These are phyloP conservation scores for Malus hybrid DNA, from an alignment of 331 rosid genomes.

Conservation along the genomic window DNA sequence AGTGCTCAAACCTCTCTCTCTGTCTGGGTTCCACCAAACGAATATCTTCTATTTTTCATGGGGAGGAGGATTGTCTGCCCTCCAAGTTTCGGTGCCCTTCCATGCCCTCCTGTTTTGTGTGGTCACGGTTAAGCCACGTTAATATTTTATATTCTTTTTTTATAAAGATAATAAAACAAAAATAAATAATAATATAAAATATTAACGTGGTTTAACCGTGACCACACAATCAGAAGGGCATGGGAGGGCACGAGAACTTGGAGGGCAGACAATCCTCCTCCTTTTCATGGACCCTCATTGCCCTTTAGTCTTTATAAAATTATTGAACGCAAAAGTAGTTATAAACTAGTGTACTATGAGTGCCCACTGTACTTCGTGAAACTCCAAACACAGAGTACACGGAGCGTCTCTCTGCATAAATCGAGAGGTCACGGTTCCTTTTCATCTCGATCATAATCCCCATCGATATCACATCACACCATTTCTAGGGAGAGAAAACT, in stretches of 20 bases:
- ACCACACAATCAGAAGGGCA: too few species aligned
- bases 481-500: not conserved
- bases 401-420: not conserved
- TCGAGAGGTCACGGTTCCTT: slow-evolving; percentile 25
- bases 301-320: not conserved
- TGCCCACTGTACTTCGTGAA: slow-evolving; percentile 27
- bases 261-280: too few species aligned
- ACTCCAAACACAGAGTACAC: not conserved
- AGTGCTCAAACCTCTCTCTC: not conserved
- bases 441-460: slow-evolving; percentile 28
- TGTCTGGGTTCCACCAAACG: slow-evolving; percentile 24
- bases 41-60: slow-evolving; percentile 32
- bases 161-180: too few species aligned
- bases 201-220: too few species aligned
- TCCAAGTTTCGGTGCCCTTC: too few species aligned
- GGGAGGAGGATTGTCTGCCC: too few species aligned
- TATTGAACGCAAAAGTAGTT: not conserved
- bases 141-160: too few species aligned
- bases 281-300: slow-evolving; percentile 13
- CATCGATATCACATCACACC: not conserved
- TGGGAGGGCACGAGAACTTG: too few species aligned
- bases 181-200: too few species aligned
- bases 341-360: not conserved
- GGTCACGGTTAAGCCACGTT: too few species aligned
- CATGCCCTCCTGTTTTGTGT: too few species aligned